phyloP scores from a whole-genome alignment of 176 grass and related monocot genomes.

The Chrysopogon serrulatus region DNA sequence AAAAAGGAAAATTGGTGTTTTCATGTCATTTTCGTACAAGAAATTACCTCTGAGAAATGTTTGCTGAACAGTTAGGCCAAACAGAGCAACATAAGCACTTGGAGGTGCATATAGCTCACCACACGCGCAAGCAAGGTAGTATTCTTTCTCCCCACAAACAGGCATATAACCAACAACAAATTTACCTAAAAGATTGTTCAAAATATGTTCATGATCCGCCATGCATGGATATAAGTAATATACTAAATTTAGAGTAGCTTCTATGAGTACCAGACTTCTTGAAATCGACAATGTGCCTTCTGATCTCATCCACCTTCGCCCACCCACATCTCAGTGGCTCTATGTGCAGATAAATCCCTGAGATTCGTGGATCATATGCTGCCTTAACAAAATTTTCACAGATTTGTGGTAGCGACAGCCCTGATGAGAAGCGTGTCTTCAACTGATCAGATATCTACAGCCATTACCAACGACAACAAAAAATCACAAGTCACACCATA shows the following conservation, averaged over 20 bases:
- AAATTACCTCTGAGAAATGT: conserved; percentile 81
- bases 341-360: conserved; percentile 85
- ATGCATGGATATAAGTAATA: background rate
- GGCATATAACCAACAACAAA: conserved; percentile 91
- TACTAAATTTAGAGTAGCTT: conserved; percentile 6
- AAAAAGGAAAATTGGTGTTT: background rate
- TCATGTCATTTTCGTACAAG: background rate
- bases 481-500: background rate
- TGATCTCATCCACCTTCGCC: conserved; percentile 92
- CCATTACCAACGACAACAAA: background rate
- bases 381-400: conserved; percentile 93
- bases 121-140: conserved; percentile 88
- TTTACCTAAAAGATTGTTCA: conserved; percentile 65
- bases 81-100: conserved; percentile 87
- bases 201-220: background rate
- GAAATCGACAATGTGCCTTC: conserved; percentile 86
- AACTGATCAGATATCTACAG: conserved; percentile 82
- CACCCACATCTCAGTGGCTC: conserved; percentile 84
- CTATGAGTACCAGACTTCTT: conserved; percentile 83
- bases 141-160: conserved; percentile 95
- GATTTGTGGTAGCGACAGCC: conserved; percentile 80
- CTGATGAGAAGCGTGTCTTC: conserved; percentile 63
- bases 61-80: conserved; percentile 84
- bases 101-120: conserved; percentile 83
- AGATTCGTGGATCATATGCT: conserved; percentile 88